Percentiles rank a stretch among this genome's conserved stretches.
These are phyloP conservation scores for Nakazawaea ambrosiae DNA, from an alignment of 805 yeast genomes.

Conservation along the genomic window DNA sequence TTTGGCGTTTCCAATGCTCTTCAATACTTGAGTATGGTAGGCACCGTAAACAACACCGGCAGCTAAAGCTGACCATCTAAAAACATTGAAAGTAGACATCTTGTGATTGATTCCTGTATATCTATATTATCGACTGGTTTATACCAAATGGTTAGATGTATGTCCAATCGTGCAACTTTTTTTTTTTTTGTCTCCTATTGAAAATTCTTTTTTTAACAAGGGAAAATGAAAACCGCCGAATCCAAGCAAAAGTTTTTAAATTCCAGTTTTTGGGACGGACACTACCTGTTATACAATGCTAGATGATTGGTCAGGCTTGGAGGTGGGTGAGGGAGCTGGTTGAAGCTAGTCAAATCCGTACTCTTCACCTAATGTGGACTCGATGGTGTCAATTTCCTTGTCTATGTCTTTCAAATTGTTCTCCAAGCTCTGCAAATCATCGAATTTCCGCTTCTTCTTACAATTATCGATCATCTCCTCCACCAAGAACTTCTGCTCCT, in stretches of 20 bases:
- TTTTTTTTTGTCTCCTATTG: no score
- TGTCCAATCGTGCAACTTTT: no score
- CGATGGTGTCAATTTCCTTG: constrained; percentile 38
- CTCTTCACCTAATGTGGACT: constrained; percentile 50
- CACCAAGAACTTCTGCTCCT: constrained; percentile 75
- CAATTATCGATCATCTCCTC: constrained; percentile 55
- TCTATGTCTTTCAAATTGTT: constrained; percentile 52
- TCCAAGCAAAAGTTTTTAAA: not conserved
- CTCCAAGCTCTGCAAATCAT: constrained; percentile 59
- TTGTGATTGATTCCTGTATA: no score
- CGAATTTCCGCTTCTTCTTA: constrained; percentile 65
- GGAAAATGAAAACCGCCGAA: not conserved
- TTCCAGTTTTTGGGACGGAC: not conserved
- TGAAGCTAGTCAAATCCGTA: constrained; percentile 13
- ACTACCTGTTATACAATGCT: not conserved
- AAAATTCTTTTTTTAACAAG: not conserved
- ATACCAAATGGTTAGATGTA: no score
- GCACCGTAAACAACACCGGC: constrained; percentile 89
- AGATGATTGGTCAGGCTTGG: not conserved
- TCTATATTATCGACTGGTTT: no score
- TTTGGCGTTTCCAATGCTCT: constrained; percentile 49
- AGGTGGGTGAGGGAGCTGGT: not conserved
- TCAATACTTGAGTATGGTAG: constrained; percentile 67
- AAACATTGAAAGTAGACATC: constrained; percentile 54
- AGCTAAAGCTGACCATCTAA: constrained; percentile 88